Evolutionary conservation across 176 grass and related monocot species (phyloP).

Genomic region (Rhipidocladum racemiflorum): DNA sequence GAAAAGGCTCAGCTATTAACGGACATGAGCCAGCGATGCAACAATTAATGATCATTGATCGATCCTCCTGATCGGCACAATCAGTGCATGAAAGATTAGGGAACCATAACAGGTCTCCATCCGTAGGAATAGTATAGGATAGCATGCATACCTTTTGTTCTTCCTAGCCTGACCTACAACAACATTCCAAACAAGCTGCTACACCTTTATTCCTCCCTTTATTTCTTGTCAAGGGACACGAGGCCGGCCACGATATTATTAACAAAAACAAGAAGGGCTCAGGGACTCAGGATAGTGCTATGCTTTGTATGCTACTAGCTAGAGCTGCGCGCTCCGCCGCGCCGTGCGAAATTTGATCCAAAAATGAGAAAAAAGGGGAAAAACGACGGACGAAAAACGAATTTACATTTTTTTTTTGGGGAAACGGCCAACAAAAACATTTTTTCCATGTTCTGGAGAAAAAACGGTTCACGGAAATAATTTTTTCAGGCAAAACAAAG

Average conservation of each 20-base stretch:
- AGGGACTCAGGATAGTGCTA: neutral
- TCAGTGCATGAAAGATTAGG: neutral
- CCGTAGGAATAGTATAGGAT: neutral
- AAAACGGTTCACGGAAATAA: too few species aligned
- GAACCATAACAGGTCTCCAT: neutral
- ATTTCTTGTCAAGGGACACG: constrained; percentile 15
- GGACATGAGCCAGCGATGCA: neutral
- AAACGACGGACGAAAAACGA: too few species aligned
- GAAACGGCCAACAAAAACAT: too few species aligned
- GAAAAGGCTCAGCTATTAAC: neutral
- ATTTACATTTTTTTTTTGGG: too few species aligned
- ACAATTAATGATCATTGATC: neutral
- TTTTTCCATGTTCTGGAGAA: too few species aligned
- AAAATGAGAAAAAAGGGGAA: too few species aligned
- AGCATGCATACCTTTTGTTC: neutral
- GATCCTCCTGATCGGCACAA: neutral
- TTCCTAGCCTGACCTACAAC: neutral
- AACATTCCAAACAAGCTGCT: neutral
- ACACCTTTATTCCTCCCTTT: neutral
- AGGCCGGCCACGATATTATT: neutral
- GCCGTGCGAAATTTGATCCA: too few species aligned
- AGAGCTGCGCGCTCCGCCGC: too few species aligned
- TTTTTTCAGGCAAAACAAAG: too few species aligned
- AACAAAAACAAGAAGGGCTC: neutral
- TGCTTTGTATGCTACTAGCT: neutral